Percentiles rank a stretch among this genome's conserved stretches.
These are phyloP conservation scores for Claviceps pusilla DNA, from an alignment of 2,329 filamentous ascomycete species.

Conservation along the genomic window DNA sequence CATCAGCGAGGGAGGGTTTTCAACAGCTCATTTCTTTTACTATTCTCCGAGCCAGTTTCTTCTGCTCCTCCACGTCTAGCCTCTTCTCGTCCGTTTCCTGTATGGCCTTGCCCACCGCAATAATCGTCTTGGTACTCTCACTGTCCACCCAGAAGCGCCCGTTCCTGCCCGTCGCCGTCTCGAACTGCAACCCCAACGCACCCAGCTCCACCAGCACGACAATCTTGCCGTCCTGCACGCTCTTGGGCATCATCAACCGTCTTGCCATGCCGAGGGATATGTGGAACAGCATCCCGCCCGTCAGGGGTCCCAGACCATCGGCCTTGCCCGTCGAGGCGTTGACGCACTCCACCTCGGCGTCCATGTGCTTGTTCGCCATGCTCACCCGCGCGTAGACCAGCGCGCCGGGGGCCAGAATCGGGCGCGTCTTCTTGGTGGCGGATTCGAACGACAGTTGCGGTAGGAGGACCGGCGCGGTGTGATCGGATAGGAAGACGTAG, in stretches of 20 bases:
- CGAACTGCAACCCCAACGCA: conserved; percentile 64
- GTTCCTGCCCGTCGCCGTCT: conserved; percentile 86
- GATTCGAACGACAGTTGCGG: conserved; percentile 86
- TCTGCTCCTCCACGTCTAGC: conserved; percentile 51
- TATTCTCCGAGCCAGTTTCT: conserved; percentile 51
- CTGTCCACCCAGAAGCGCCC: conserved; percentile 86
- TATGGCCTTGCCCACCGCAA: conserved; percentile 67
- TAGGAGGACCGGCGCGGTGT: conserved; percentile 51
- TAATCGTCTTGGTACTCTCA: conserved; percentile 53
- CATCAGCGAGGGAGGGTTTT: no score
- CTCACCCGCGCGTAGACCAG: conserved; percentile 80
- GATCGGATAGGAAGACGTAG: conserved; percentile 59
- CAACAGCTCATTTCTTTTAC: conserved; percentile 41
- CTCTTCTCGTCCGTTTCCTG: conserved; percentile 58
- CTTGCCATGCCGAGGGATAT: conserved; percentile 72
- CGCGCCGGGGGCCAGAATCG: conserved; percentile 57
- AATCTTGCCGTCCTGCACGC: conserved; percentile 46
- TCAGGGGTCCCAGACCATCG: conserved; percentile 72
- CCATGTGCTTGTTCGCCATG: conserved; percentile 65
- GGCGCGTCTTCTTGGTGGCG: conserved; percentile 81
- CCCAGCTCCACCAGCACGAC: conserved; percentile 69
- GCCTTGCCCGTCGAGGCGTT: conserved; percentile 73
- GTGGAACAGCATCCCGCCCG: conserved; percentile 72
- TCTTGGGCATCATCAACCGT: conserved; percentile 53
- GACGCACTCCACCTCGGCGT: conserved; percentile 82